A percentile compares a stretch with the other conserved stretches of the same genome.
These are phyloP conservation scores for Leucocoprinus birnbaumii DNA, from an alignment of 768 basidiomycete species.

Conservation along the genomic window DNA sequence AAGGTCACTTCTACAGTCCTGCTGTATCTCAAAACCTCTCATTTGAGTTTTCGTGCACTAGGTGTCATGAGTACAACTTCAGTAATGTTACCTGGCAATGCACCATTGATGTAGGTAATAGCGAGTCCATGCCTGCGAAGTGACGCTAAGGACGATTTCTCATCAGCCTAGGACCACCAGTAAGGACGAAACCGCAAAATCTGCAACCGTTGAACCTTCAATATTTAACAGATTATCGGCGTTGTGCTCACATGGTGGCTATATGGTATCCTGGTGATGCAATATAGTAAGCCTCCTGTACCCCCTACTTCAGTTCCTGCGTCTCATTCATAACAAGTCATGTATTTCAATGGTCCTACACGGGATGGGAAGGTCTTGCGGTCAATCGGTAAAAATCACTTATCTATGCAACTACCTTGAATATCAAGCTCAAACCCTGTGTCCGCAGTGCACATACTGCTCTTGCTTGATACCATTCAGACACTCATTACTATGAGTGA, in stretches of 20 bases:
- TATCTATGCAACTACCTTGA: not conserved
- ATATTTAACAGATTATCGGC: not conserved
- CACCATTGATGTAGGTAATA: too few relatives aligned
- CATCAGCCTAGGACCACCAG: too few relatives aligned
- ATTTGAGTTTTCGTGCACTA: too few relatives aligned
- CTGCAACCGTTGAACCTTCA: too few relatives aligned
- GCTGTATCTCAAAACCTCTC: too few relatives aligned
- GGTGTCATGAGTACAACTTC: too few relatives aligned
- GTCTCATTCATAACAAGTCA: not conserved
- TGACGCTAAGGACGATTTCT: too few relatives aligned
- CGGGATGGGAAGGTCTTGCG: not conserved
- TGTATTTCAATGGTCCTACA: not conserved
- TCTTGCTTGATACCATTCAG: slow-evolving; percentile 5
- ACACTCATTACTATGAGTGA: slow-evolving; percentile 9
- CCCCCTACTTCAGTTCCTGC: too few relatives aligned
- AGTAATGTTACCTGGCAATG: too few relatives aligned
- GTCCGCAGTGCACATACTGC: slow-evolving; percentile 3
- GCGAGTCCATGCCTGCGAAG: too few relatives aligned
- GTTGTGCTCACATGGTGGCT: slow-evolving; percentile 10
- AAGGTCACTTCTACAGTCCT: too few relatives aligned
- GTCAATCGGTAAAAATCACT: not conserved
- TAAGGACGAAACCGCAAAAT: not conserved
- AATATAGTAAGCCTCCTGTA: slow-evolving; percentile 6
- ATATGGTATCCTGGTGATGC: slow-evolving; percentile 9
- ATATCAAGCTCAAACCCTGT: not conserved